A percentile compares a stretch with the other conserved stretches of the same genome.
These are phyloP conservation scores for Bipolaris bicolor DNA, from an alignment of 2,329 filamentous ascomycete genomes.

Conservation along the genomic window DNA sequence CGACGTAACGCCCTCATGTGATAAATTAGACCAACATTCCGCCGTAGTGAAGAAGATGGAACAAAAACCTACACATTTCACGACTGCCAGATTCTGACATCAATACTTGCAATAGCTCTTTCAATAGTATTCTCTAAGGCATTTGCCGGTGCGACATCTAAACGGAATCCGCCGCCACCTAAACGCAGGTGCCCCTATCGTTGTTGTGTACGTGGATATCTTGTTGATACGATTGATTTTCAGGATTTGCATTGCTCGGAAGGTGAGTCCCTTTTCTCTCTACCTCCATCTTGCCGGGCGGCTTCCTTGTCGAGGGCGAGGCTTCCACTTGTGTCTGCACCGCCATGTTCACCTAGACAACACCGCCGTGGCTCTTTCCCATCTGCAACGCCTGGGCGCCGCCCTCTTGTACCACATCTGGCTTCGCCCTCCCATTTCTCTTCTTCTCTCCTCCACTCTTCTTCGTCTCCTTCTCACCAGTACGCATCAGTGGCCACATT, in stretches of 20 bases:
- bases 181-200: constrained; percentile 1
- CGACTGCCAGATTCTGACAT: constrained; percentile 35
- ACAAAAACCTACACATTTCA: constrained; percentile 34
- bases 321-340: constrained; percentile 21
- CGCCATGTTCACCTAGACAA: constrained; percentile 18
- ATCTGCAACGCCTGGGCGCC: constrained; percentile 30
- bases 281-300: constrained; percentile 12
- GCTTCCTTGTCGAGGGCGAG: constrained; percentile 29
- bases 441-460: constrained; percentile 35
- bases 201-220: constrained; percentile 22
- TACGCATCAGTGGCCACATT: constrained; percentile 54
- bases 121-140: constrained; percentile 35
- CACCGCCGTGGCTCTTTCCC: constrained; percentile 35
- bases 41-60: constrained; percentile 32
- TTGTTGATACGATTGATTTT: constrained; percentile 18
- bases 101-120: constrained; percentile 45
- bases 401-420: constrained; percentile 25
- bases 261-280: constrained; percentile 30
- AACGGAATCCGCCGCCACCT: constrained; percentile 1
- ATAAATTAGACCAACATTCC: constrained; percentile 39
- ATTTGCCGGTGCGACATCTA: constrained; percentile 3
- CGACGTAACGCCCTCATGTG: constrained; percentile 24
- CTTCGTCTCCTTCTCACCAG: constrained; percentile 49
- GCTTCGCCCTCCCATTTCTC: constrained; percentile 19
- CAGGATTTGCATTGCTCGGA: constrained; percentile 13